Evolutionary conservation across 306 rosid genomes (phyloP).

Genomic region (Senna tora): DNA sequence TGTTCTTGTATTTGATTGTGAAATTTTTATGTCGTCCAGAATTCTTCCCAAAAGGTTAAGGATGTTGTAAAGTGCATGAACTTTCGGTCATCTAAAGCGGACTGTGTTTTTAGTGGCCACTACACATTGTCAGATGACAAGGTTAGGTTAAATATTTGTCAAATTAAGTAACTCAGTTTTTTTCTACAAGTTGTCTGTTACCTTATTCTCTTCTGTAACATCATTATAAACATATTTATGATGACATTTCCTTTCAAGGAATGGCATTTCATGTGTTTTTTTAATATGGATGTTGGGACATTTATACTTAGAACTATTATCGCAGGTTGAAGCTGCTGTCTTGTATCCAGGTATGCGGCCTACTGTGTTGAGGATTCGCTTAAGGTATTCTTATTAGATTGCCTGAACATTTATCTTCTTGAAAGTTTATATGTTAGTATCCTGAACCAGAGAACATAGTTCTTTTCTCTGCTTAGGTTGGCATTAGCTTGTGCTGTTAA

Average conservation of each 20-base stretch:
- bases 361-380: slow-evolving; percentile 86
- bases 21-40: slow-evolving; percentile 52
- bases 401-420: slow-evolving; percentile 12
- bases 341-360: slow-evolving; percentile 88
- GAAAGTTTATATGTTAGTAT: slow-evolving; percentile 24
- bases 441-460: slow-evolving; percentile 13
- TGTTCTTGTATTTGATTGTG: slow-evolving; percentile 36
- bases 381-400: slow-evolving; percentile 61
- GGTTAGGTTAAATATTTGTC: slow-evolving; percentile 51
- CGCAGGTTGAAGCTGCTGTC: slow-evolving; percentile 94
- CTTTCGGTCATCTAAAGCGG: slow-evolving; percentile 70
- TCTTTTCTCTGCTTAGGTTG: slow-evolving; percentile 16
- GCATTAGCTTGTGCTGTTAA: slow-evolving; percentile 21
- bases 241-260: slow-evolving; percentile 28
- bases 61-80: slow-evolving; percentile 90
- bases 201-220: slow-evolving; percentile 12
- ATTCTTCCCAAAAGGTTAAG: slow-evolving; percentile 86
- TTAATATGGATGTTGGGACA: slow-evolving; percentile 33
- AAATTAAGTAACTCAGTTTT: slow-evolving; percentile 20
- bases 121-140: slow-evolving; percentile 84
- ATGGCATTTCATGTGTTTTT: slow-evolving; percentile 10
- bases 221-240: slow-evolving; percentile 4
- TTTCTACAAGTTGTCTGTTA: not conserved
- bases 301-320: slow-evolving; percentile 32
- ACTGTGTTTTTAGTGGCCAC: slow-evolving; percentile 74